Evolutionary conservation across 768 basidiomycete genomes (phyloP), one percentile per base, ranked within the genome.

Genomic region (Termitomyces titanicus): DNA sequence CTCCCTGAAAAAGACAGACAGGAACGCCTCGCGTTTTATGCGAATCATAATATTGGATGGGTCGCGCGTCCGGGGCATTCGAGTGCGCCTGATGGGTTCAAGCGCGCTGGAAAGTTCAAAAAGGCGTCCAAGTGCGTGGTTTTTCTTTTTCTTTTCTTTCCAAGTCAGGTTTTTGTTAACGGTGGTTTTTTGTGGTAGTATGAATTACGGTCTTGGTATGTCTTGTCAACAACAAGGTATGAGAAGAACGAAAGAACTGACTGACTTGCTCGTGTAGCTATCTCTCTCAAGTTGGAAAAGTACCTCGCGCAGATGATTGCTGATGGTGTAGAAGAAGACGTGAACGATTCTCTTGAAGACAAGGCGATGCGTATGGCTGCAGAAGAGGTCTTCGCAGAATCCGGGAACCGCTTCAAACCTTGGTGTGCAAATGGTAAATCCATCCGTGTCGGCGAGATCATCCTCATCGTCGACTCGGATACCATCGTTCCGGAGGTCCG

Each of bases 21-120:
- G 80, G 81, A 78, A 54, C 82, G 92, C 43, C 76, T 83, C 47
- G 79, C 76, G n/a, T 93, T 89, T 73, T 94, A 94, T 68, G 83
- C 84, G 2, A 85, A 88, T 58, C 82, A 88, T 59, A 86, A 86
- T 61, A 88, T 92, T 62, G 79, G 78, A 11, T 93, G 86, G 81
- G 83, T 85, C 33, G 88, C 92, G 25, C 81, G 91, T n/a, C 92
- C 91, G 0, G 79, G 78, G 3, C 91, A 92, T 66, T 76, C 54
- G 69, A 79, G 74, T 66, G 82, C 67, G 65, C 86, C 85, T 20
- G 92, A 89, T 59, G 88, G 92, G 0, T 96, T 95, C 78, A 92
- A 94, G 76, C 90, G 94, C 68, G 89, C 91, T 6, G 92, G 91
- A 9, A 86, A 89, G 51, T 94, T 94, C 80, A 93, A 93, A 76